These are phyloP conservation scores for Nakazawaea molendinolei DNA, from an alignment of 805 yeast genomes.

Conservation along the genomic window DNA sequence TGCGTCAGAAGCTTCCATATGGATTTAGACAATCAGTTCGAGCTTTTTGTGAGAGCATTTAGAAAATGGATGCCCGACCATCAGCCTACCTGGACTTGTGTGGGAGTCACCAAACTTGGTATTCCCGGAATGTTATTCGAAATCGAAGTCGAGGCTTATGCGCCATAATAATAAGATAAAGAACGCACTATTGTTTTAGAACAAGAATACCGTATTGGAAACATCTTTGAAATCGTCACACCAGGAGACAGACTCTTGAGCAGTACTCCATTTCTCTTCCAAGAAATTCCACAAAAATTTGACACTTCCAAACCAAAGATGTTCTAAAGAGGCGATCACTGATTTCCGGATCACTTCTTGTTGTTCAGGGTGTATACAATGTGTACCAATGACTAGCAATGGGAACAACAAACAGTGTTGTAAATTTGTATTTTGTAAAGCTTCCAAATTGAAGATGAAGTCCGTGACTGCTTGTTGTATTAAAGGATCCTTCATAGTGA, in stretches of 20 bases:
- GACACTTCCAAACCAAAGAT: conserved; percentile 19
- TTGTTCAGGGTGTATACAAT: conserved; percentile 13
- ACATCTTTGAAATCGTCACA: not conserved
- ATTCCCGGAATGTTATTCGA: conserved; percentile 11
- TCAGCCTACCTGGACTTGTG: conserved; percentile 11
- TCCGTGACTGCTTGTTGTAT: conserved; percentile 16
- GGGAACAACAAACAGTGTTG: conserved; percentile 23
- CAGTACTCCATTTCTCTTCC: conserved; percentile 15
- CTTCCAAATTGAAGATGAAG: conserved; percentile 12
- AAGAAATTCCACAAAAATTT: conserved; percentile 15
- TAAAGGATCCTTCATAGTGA: conserved; percentile 2
- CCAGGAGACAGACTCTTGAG: not conserved
- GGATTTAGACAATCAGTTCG: conserved; percentile 5
- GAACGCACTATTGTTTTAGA: too few species aligned
- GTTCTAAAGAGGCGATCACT: conserved; percentile 13
- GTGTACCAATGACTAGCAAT: conserved; percentile 19
- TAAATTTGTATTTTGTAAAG: conserved; percentile 11
- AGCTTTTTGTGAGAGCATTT: not conserved
- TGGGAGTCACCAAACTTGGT: conserved; percentile 6
- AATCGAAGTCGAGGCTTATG: conserved; percentile 11
- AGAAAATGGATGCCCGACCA: conserved; percentile 5
- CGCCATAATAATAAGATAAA: too few species aligned
- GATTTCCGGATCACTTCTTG: conserved; percentile 14
- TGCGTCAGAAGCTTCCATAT: conserved; percentile 9
- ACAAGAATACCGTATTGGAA: conserved; percentile 5